phyloP scores from a whole-genome alignment of 140 eudicot species.

The Cichorium intybus region DNA sequence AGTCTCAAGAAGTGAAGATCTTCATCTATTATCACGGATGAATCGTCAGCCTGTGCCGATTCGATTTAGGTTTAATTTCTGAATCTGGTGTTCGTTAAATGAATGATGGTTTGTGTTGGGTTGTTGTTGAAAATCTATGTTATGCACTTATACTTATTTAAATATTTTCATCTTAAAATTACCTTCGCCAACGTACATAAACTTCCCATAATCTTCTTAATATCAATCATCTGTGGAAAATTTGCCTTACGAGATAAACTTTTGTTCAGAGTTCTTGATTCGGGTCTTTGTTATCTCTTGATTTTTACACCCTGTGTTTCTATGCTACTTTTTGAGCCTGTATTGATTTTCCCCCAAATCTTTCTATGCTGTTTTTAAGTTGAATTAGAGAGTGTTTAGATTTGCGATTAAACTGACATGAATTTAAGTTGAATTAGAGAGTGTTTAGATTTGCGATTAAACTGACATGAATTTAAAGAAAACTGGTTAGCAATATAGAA shows the following conservation, averaged over 20 bases:
- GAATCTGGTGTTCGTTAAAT: conserved; percentile 16
- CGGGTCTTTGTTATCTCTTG: neutral
- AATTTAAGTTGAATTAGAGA: no score
- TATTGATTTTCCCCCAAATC: neutral
- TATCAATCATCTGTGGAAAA: neutral
- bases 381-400: no score
- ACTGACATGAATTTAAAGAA: no score
- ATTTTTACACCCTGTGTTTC: neutral
- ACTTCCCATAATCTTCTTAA: neutral
- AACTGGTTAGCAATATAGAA: no score
- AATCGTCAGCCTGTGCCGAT: conserved; percentile 5
- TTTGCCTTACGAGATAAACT: neutral
- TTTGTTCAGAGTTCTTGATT: conserved; percentile 1
- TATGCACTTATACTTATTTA: conserved; percentile 8
- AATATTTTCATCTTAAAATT: conserved; percentile 4
- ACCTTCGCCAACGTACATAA: neutral
- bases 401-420: no score
- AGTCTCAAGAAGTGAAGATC: conserved; percentile 70
- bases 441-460: no score
- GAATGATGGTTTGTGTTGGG: conserved; percentile 8
- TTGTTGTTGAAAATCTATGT: conserved; percentile 7
- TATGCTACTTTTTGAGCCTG: neutral
- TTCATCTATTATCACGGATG: neutral
- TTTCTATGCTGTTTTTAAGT: neutral
- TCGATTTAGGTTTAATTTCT: conserved; percentile 21